Evolutionary conservation across 257 asterid genomes (phyloP), one percentile per base, ranked within the genome.

Genomic region (Paulownia fortunei): DNA sequence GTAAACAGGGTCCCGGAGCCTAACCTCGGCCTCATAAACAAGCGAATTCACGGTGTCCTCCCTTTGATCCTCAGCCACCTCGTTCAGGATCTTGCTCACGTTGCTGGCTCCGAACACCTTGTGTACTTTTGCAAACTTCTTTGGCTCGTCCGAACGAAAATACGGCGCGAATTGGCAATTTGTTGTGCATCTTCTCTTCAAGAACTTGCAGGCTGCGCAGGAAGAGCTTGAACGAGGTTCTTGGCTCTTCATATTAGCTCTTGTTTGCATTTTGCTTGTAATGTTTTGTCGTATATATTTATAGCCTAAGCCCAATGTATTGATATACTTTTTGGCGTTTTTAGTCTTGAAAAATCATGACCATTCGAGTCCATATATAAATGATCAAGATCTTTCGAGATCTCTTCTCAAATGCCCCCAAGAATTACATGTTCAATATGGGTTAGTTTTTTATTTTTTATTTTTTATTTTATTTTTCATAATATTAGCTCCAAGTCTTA

Each of bases 171-270:
- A 87, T 62, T 82, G 90, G 70, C 94, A 89, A 24, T 61, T 84
- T 39, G 89, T 52, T 0, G 61, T 66, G 89, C 94, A 89, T 37
- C 85, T 82, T 61, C 94, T 75, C 76, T 89, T 89, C 77, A 89
- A 47, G 87, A 85, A 85, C 87, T 89, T 89, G 86, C 91, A 89
- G 75, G 91, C 94, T 77, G 94, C 91, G 69, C 94, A 89, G 8
- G 94, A 89, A 16, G 90, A 87, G 77, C 81, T 85, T 9, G 94
- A 85, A 63, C 90, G 90, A 58, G 87, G 84, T 67, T 86, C 87
- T 32, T 79, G 82, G 61, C 55, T 79, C 87, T 69, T 84, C 90
- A 88, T 86, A 21, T 30, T 76, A 24, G 42, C 46, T 30, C 60
- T 32, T 62, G 26, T 3, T n/a, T 58, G 54, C 39, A 16, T 37